Evolutionary conservation across 1,139 yeast species (phyloP), one percentile per base, ranked within the genome.

Genomic region (Dujonia santamariae): DNA sequence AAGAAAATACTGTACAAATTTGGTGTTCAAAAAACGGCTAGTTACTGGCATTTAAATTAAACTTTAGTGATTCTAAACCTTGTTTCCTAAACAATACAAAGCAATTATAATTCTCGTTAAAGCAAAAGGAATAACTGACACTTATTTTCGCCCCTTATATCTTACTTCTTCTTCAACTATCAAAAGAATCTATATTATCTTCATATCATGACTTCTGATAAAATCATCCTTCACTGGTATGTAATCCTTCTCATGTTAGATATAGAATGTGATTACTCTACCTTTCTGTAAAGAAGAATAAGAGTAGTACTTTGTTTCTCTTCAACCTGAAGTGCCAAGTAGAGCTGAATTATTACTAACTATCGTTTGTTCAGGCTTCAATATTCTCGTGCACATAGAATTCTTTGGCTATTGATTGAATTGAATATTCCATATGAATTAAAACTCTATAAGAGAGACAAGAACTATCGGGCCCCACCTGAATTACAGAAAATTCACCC

Each of bases 371-470:
- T 2, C 15, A 51, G 69, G 65, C 64, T 67, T 36, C 51, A 61
- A 34, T 54, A 55, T 26, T 63, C 70, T 11, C 56, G 73, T 45
- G 42, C 71, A 11, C 70, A 61, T 35, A 55, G 73, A 40, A 47
- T 67, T 16, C 44, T 65, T 36, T 67, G 71, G 65, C 51, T 63
- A 43, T 46, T 67, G 19, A 72, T 64, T 43, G 56, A 63, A 36
- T 54, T 67, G 32, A 53, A 51, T n/a, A 45, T 66, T 37, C 46
- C 40, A 31, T 67, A 61, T 41, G 69, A 64, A 36, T 38, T 67
- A 15, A 64, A 63, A 34, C 35, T 54, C 19, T 61, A 62, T 37
- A 34, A 52, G 17, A 53, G 72, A 33, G 52, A 45, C 30, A 36
- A 48, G 18, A 44, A 46, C 7, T 56, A 48, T 32, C 54, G 70